Evolutionary conservation across 768 basidiomycete genomes (phyloP).

Genomic region (Mrakia blollopis): DNA sequence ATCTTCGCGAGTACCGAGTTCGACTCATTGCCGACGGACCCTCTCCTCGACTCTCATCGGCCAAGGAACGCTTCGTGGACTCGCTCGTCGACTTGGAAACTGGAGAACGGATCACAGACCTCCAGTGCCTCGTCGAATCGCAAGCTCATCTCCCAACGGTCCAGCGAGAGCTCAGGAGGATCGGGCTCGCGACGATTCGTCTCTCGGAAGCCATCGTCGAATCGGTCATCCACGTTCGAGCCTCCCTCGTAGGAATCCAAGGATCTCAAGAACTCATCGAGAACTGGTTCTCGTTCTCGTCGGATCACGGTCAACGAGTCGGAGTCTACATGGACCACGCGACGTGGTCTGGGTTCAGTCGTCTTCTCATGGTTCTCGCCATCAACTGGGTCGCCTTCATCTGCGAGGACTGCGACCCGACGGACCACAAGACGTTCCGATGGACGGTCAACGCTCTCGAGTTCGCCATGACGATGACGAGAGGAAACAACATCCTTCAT

Average conservation of each 20-base stretch:
- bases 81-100: slow-evolving; percentile 47
- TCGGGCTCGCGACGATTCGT: slow-evolving; percentile 79
- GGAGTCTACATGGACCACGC: slow-evolving; percentile 76
- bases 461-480: slow-evolving; percentile 80
- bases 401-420: slow-evolving; percentile 94
- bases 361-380: slow-evolving; percentile 77
- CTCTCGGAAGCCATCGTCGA: slow-evolving; percentile 89
- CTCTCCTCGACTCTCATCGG: slow-evolving; percentile 63
- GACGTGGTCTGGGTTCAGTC: slow-evolving; percentile 59
- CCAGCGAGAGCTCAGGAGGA: slow-evolving; percentile 83
- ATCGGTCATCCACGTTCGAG: slow-evolving; percentile 78
- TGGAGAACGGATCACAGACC: background rate
- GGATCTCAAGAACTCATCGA: slow-evolving; percentile 64
- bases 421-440: slow-evolving; percentile 90
- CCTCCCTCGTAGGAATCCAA: slow-evolving; percentile 48
- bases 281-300: slow-evolving; percentile 91
- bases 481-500: slow-evolving; percentile 80
- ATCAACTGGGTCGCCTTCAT: slow-evolving; percentile 99
- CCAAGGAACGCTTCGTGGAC: slow-evolving; percentile 71
- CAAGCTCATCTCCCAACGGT: slow-evolving; percentile 88
- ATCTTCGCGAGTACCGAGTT: slow-evolving; percentile 79
- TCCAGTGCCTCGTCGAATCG: slow-evolving; percentile 57
- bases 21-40: slow-evolving; percentile 88
- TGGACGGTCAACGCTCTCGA: slow-evolving; percentile 97
- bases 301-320: slow-evolving; percentile 82